These are phyloP conservation scores for Wallacemonas sp. DNA, from an alignment of 208 protist species.

Conservation along the genomic window DNA sequence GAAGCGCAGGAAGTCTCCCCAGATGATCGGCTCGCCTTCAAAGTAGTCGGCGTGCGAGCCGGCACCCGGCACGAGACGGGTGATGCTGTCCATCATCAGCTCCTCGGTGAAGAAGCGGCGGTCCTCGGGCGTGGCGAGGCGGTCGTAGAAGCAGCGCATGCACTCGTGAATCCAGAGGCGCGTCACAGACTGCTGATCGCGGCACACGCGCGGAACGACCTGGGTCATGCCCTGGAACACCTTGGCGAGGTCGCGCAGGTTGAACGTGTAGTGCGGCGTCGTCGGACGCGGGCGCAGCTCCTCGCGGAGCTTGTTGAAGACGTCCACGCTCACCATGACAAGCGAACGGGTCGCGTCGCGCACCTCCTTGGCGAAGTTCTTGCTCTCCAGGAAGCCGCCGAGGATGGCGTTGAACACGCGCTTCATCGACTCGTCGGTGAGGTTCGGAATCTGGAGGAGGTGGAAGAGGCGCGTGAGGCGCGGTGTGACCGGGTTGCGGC, in stretches of 20 bases:
- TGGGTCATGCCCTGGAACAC: constrained; percentile 95
- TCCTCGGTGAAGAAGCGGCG: constrained; percentile 91
- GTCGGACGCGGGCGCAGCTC: constrained; percentile 94
- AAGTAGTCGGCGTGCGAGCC: constrained; percentile 63
- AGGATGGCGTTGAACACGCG: constrained; percentile 95
- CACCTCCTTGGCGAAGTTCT: constrained; percentile 87
- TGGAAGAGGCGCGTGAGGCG: constrained; percentile 95
- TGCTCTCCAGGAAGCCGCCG: constrained; percentile 87
- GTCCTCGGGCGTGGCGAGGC: constrained; percentile 95
- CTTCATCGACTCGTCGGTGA: constrained; percentile 94
- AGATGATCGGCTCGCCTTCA: constrained; percentile 81
- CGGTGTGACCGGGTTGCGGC: constrained; percentile 93
- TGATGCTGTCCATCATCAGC: constrained; percentile 84
- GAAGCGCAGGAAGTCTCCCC: constrained; percentile 94
- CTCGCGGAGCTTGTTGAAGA: constrained; percentile 92
- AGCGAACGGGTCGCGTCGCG: constrained; percentile 59
- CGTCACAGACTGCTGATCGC: constrained; percentile 49
- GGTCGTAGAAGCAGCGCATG: constrained; percentile 96
- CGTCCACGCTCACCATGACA: constrained; percentile 87
- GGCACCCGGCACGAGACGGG: constrained; percentile 64
- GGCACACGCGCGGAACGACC: constrained; percentile 86
- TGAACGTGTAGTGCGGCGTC: constrained; percentile 99
- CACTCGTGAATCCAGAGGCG: constrained; percentile 97
- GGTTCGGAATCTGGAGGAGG: constrained; percentile 92
- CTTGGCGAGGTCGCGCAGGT: constrained; percentile 97